Conservation (phyloP, 2,329 filamentous ascomycete species). For the Xylaria sp. region DNA sequence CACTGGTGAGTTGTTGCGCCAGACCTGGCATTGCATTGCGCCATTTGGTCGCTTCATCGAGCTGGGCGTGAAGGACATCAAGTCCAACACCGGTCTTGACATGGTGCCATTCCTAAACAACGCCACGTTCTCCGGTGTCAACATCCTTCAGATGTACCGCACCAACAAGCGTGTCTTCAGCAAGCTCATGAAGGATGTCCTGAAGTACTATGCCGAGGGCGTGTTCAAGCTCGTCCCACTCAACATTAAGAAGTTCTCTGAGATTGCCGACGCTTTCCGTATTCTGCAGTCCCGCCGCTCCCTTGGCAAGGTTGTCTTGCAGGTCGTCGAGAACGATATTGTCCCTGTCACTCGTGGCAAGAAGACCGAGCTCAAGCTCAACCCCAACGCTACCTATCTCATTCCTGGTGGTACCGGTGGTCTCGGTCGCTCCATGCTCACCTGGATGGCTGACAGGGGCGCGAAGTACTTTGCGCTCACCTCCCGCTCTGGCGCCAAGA, state of each 20-base stretch:
- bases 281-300: slow-evolving; percentile 45
- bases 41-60: slow-evolving; percentile 46
- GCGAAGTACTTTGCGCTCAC: slow-evolving; percentile 49
- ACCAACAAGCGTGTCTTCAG: slow-evolving; percentile 44
- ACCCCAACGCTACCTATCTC: slow-evolving; percentile 47
- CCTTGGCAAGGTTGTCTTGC: slow-evolving; percentile 44
- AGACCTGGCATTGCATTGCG: slow-evolving; percentile 48
- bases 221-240: slow-evolving; percentile 45
- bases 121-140: slow-evolving; percentile 45
- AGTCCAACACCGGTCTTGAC: slow-evolving; percentile 46
- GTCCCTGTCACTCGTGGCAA: slow-evolving; percentile 43
- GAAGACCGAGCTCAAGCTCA: slow-evolving; percentile 43
- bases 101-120: slow-evolving; percentile 47
- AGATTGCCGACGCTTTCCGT: slow-evolving; percentile 45
- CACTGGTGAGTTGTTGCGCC: slow-evolving; percentile 43
- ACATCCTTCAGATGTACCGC: slow-evolving; percentile 46
- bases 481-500: slow-evolving; percentile 44
- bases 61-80: slow-evolving; percentile 46
- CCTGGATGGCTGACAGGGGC: slow-evolving; percentile 49
- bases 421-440: slow-evolving; percentile 47
- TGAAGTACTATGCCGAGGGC: slow-evolving; percentile 42
- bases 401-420: slow-evolving; percentile 50
- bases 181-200: slow-evolving; percentile 43
- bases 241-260: slow-evolving; percentile 45
- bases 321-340: slow-evolving; percentile 42